Conservation (phyloP, 2,329 filamentous ascomycete genomes). For the Penicillium sp. region DNA sequence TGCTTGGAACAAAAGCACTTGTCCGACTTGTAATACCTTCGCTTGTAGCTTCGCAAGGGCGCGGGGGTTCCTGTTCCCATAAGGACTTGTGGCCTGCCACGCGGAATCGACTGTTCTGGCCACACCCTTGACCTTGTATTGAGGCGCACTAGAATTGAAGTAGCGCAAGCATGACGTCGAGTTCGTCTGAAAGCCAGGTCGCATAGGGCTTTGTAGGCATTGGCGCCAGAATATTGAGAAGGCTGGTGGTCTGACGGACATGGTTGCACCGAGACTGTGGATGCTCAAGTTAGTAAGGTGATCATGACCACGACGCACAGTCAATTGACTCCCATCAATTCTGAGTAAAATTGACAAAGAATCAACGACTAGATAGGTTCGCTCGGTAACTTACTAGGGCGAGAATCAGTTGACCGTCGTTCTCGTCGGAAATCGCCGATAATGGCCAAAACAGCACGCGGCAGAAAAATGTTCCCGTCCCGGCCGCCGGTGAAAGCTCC, state of each 20-base stretch:
- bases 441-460: slow-evolving; percentile 22
- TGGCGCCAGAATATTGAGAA: slow-evolving; percentile 27
- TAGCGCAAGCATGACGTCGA: slow-evolving; percentile 24
- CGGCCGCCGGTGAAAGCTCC: slow-evolving; percentile 38
- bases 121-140: slow-evolving; percentile 17
- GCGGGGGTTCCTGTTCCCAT: slow-evolving; percentile 9
- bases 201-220: slow-evolving; percentile 19
- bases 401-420: slow-evolving; percentile 17
- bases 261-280: slow-evolving; percentile 16
- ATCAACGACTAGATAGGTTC: background rate
- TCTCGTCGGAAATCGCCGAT: slow-evolving; percentile 23
- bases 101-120: slow-evolving; percentile 8
- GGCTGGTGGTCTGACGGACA: slow-evolving; percentile 30
- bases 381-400: slow-evolving; percentile 11
- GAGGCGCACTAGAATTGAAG: slow-evolving; percentile 29
- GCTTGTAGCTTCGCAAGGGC: slow-evolving; percentile 47
- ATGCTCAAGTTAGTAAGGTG: slow-evolving; percentile 11
- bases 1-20: slow-evolving; percentile 62
- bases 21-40: slow-evolving; percentile 37
- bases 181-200: slow-evolving; percentile 12
- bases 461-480: slow-evolving; percentile 42
- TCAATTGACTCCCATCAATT: background rate
- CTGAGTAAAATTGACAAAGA: background rate
- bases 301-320: background rate
- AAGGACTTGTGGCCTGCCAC: slow-evolving; percentile 10